phyloP scores from a whole-genome alignment of 345 rosid species.

The Adansonia digitata region DNA sequence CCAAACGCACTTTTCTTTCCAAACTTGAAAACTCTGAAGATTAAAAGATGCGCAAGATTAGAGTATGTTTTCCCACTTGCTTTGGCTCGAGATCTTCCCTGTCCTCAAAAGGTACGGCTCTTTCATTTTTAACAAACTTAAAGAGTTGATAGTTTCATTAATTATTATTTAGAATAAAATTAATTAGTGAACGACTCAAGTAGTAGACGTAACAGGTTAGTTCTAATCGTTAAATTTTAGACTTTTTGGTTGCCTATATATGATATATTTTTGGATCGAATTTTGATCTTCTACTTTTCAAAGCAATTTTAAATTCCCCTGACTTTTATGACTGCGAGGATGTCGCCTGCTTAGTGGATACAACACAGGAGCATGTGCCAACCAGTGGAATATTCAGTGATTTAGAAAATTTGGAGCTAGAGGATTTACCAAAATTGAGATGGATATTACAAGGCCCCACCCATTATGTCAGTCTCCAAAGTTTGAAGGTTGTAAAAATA shows the following conservation, averaged over 20 bases:
- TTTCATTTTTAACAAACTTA: too few species aligned
- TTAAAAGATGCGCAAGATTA: neutral
- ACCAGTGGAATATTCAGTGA: neutral
- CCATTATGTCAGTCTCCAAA: neutral
- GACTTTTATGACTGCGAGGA: neutral
- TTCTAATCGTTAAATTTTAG: too few species aligned
- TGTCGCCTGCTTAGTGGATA: neutral
- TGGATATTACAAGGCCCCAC: neutral
- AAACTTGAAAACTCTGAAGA: neutral
- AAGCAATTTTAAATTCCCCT: neutral
- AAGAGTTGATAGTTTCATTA: too few species aligned
- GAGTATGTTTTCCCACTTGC: neutral
- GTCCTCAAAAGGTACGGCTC: neutral
- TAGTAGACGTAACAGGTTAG: too few species aligned
- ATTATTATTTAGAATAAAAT: too few species aligned
- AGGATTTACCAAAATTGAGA: neutral
- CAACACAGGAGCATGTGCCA: neutral
- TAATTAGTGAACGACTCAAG: too few species aligned
- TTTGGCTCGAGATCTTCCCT: neutral
- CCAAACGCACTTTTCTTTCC: neutral
- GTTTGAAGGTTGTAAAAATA: neutral
- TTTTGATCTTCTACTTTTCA: too few species aligned
- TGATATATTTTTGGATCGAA: too few species aligned
- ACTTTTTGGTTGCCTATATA: too few species aligned
- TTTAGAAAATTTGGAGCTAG: neutral